Evolutionary conservation across 352 stramenopile species (phyloP).

Genomic region (Halophytophthora polymorphica): DNA sequence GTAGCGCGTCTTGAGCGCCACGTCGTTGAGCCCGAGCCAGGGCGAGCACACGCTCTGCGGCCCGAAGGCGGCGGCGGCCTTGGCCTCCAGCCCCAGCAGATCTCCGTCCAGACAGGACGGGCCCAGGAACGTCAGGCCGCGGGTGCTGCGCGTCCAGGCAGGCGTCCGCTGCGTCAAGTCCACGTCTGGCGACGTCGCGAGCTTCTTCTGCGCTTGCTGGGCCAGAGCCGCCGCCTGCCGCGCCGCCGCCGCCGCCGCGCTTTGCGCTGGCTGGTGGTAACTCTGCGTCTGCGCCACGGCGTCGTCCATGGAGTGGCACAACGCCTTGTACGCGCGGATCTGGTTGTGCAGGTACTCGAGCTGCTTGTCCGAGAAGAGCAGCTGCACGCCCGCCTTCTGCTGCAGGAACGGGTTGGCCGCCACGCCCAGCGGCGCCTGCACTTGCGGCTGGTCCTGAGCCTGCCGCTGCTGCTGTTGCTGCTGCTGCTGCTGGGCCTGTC

Average conservation of each 20-base stretch:
- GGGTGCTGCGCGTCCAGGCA: constrained; percentile 56
- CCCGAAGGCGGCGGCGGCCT: constrained; percentile 51
- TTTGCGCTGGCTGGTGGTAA: constrained; percentile 1
- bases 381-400: constrained; percentile 38
- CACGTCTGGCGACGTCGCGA: constrained; percentile 13
- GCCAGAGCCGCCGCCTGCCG: not conserved
- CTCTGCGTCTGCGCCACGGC: constrained; percentile 34
- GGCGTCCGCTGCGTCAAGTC: constrained; percentile 42
- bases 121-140: constrained; percentile 55
- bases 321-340: constrained; percentile 79
- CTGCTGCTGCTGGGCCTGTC: constrained; percentile 14
- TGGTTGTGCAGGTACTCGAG: constrained; percentile 83
- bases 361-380: constrained; percentile 84
- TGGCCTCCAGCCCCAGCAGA: constrained; percentile 54
- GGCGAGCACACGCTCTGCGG: constrained; percentile 55
- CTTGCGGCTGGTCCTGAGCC: not conserved
- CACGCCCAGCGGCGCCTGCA: constrained; percentile 34
- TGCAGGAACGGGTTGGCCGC: constrained; percentile 61
- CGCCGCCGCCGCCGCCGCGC: constrained; percentile 1
- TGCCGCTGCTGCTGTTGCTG: constrained; percentile 25
- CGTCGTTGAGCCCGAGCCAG: constrained; percentile 66
- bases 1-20: constrained; percentile 70
- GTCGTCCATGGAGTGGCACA: constrained; percentile 84
- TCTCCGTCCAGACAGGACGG: constrained; percentile 68
- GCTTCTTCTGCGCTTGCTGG: constrained; percentile 4